Evolutionary conservation across 2,329 filamentous ascomycete species (phyloP).

Genomic region (Graphilbum sp.): DNA sequence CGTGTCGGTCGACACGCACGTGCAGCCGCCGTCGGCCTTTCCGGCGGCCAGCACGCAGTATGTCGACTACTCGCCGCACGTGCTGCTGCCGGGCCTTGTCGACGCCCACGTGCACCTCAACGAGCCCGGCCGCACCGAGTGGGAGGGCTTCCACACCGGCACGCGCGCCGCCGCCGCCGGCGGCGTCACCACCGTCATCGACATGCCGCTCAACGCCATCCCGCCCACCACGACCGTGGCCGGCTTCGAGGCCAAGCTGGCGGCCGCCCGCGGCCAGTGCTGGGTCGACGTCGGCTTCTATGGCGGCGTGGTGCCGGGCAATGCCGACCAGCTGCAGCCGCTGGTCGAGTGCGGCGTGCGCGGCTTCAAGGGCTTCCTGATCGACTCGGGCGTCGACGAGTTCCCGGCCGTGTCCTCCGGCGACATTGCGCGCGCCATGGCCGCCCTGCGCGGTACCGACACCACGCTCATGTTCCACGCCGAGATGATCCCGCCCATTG

Average conservation of each 20-base stretch:
- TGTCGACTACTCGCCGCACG: slow-evolving; percentile 66
- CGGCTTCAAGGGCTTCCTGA: slow-evolving; percentile 95
- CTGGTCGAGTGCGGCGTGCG: slow-evolving; percentile 75
- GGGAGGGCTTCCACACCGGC: slow-evolving; percentile 95
- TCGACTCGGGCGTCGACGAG: slow-evolving; percentile 91
- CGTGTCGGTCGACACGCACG: slow-evolving; percentile 51
- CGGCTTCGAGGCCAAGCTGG: slow-evolving; percentile 70
- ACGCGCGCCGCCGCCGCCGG: slow-evolving; percentile 88
- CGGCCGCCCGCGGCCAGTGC: slow-evolving; percentile 70
- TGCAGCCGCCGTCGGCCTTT: slow-evolving; percentile 64
- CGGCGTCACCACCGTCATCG: slow-evolving; percentile 88
- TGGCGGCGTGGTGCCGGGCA: slow-evolving; percentile 84
- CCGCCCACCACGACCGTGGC: slow-evolving; percentile 83
- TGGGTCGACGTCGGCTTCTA: slow-evolving; percentile 99
- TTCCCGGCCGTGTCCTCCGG: slow-evolving; percentile 76
- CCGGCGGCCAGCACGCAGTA: slow-evolving; percentile 48
- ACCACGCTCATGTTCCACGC: slow-evolving; percentile 99
- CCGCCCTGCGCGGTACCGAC: slow-evolving; percentile 58
- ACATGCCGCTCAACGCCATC: slow-evolving; percentile 96
- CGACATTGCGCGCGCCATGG: slow-evolving; percentile 70
- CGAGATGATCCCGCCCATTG: slow-evolving; percentile 87
- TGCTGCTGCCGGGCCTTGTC: slow-evolving; percentile 80
- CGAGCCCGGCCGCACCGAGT: slow-evolving; percentile 90
- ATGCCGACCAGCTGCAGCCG: slow-evolving; percentile 59
- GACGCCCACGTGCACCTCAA: slow-evolving; percentile 97